Base-by-base conservation (phyloP, 345 rosid species). In the Acer yangbiense region DNA sequence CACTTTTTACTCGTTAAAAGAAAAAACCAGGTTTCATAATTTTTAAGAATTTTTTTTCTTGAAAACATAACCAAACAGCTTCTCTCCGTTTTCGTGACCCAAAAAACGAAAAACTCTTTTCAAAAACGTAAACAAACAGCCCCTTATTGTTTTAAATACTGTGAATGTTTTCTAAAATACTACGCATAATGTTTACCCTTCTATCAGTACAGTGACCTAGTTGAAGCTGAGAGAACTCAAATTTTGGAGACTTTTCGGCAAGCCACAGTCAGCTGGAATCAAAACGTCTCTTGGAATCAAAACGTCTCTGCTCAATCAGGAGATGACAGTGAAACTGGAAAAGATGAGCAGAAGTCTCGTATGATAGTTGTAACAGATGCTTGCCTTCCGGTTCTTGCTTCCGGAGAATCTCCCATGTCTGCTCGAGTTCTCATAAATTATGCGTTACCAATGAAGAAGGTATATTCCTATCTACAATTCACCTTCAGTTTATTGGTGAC, bases 381-480 rank as follows among this genome's bases (percentile, higher is more conserved):
- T 72, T 95, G 97, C 83, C 97, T 93, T 82, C 97, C 94, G 0
- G 77, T 91, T 32, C 71, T 88, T 82, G 76, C 91, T 73, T 84
- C 91, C 0, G 94, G 98, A 29, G 96, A 95, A 72, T 82, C 90
- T 0, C 68, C 94, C 29, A 77, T 93, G 29, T 77, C 90, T 29
- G 90, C 99, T 27, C 82, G 91, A 8, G 83, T 95, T 79, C 81
- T 95, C 79, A 95, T 95, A 65, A 93, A 95, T 89, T 93, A 92
- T 46, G 98, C 90, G 72, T 82, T 95, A 60, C 98, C 99, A 43
- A 44, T 89, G 7, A 95, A 89, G 84, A 93, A 93, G 95, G 97
- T 91, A 75, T n/a, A 43, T 55, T 68, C 41, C 9, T 18, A 75
- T 20, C 41, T 54, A 20, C 54, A 25, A 3, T 2, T 18, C 29